Conservation (phyloP, 768 basidiomycete genomes). For the Serendipita vermifera region DNA sequence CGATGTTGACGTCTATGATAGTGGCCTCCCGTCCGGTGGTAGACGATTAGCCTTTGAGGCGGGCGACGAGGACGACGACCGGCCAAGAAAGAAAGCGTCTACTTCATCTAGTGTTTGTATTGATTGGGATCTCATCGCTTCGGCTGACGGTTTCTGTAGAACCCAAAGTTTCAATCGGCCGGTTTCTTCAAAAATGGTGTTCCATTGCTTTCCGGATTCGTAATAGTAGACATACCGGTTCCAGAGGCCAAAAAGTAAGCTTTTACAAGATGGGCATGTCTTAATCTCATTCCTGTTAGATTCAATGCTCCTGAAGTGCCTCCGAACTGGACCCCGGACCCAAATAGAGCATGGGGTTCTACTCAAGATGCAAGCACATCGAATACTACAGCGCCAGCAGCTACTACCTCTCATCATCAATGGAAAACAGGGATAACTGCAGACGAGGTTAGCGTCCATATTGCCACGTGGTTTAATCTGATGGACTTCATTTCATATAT, state of each 20-base stretch:
- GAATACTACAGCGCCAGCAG: slow-evolving; percentile 14
- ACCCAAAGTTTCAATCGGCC: not conserved
- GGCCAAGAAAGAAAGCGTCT: too few relatives aligned
- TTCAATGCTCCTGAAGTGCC: slow-evolving; percentile 77
- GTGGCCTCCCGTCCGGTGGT: slow-evolving; percentile 22
- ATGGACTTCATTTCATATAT: not conserved
- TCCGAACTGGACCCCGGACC: slow-evolving; percentile 73
- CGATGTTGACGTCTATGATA: slow-evolving; percentile 74
- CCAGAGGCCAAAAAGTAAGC: slow-evolving; percentile 56
- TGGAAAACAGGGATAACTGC: slow-evolving; percentile 55
- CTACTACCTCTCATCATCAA: slow-evolving; percentile 23
- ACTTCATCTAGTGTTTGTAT: too few relatives aligned
- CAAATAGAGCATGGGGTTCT: slow-evolving; percentile 54
- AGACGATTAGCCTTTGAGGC: slow-evolving; percentile 51
- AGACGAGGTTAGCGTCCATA: slow-evolving; percentile 45
- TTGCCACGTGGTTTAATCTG: slow-evolving; percentile 5
- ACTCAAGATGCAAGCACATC: slow-evolving; percentile 37
- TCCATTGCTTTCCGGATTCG: slow-evolving; percentile 63
- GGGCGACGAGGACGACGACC: slow-evolving; percentile 51
- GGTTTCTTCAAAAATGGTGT: slow-evolving; percentile 36
- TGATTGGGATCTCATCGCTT: too few relatives aligned
- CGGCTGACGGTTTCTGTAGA: too few relatives aligned
- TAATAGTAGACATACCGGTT: slow-evolving; percentile 51
- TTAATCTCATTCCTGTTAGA: slow-evolving; percentile 33
- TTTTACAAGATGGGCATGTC: slow-evolving; percentile 15